phyloP scores from a whole-genome alignment of 164 flowering plant species.

The Santalum album region DNA sequence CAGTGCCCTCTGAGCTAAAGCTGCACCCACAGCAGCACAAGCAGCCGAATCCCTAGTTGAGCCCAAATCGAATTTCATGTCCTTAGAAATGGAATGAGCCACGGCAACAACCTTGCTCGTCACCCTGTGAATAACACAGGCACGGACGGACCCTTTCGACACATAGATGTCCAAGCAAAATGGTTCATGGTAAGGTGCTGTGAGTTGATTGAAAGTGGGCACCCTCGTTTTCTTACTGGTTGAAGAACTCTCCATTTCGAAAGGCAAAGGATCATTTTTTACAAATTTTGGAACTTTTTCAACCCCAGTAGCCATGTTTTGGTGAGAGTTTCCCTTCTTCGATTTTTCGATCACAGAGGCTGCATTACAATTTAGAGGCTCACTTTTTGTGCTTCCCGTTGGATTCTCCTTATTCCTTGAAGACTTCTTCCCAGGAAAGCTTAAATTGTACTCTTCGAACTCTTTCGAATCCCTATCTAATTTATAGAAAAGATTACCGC shows the following conservation, averaged over 20 bases:
- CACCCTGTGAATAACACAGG: slow-evolving; percentile 74
- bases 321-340: slow-evolving; percentile 1
- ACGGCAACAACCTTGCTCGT: slow-evolving; percentile 88
- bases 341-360: slow-evolving; percentile 14
- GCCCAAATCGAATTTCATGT: slow-evolving; percentile 66
- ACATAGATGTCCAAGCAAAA: slow-evolving; percentile 79
- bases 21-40: slow-evolving; percentile 63
- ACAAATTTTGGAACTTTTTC: not conserved
- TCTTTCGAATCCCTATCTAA: slow-evolving; percentile 66
- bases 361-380: slow-evolving; percentile 8
- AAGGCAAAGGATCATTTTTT: slow-evolving; percentile 9
- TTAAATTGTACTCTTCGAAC: slow-evolving; percentile 64
- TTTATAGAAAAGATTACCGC: slow-evolving; percentile 67
- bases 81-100: slow-evolving; percentile 91
- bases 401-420: slow-evolving; percentile 23
- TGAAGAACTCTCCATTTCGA: slow-evolving; percentile 10
- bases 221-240: slow-evolving; percentile 37
- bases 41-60: slow-evolving; percentile 58
- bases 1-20: slow-evolving; percentile 77
- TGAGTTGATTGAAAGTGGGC: slow-evolving; percentile 70
- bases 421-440: slow-evolving; percentile 47
- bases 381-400: slow-evolving; percentile 18
- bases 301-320: not conserved
- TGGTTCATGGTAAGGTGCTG: slow-evolving; percentile 81
- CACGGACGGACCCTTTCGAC: slow-evolving; percentile 81